Evolutionary conservation across 2,329 filamentous ascomycete species (phyloP), one percentile per base, ranked within the genome.

Genomic region (Samsoniella hepiali): DNA sequence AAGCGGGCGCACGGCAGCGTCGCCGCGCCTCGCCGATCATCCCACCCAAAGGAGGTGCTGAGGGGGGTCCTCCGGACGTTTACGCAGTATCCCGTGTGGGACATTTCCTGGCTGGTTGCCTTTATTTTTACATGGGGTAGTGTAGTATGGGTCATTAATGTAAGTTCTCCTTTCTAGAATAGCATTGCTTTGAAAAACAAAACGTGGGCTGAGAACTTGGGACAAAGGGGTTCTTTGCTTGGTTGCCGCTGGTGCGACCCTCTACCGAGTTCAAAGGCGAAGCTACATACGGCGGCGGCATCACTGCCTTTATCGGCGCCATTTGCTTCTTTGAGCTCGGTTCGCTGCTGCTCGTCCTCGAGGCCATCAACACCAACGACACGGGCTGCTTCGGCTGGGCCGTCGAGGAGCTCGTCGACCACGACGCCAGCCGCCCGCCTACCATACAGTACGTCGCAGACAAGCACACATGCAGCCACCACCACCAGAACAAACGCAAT

Each of bases 361-460:
- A 64, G n/a, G 62, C 62, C 31, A 22, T 60, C 22, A 64, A 64
- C 44, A 34, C 62, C 31, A 56, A 60, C 27, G 36, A 60, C 32
- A 49, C 36, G 6, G 50, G 27, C 27, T 60, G 62, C 50, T 64
- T 64, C 29, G 62, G 62, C 49, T 64, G 62, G 62, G 57, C 57
- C 11, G 57, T 64, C 32, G 50, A 60, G 32, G 38, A 34, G 50
- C 58, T 61, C 27, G 31, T 47, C 17, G 22, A 47, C 44, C 10
- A 17, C 10, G 49, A 54, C 27, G 36, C 38, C 27, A 15, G 17
- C 45, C 42, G n/a, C 54, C 54, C n/a, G n/a, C 29, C 31, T 6
- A 17, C 27, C 11, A 29, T 42, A 1, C 22, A 22, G 6, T 60
- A 22, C 1, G 47, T 60, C 29, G 58, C 47, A 27, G 31, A 40